phyloP scores from a whole-genome alignment of 2,329 filamentous ascomycete genomes.

The Trichoderma oligosporum region DNA sequence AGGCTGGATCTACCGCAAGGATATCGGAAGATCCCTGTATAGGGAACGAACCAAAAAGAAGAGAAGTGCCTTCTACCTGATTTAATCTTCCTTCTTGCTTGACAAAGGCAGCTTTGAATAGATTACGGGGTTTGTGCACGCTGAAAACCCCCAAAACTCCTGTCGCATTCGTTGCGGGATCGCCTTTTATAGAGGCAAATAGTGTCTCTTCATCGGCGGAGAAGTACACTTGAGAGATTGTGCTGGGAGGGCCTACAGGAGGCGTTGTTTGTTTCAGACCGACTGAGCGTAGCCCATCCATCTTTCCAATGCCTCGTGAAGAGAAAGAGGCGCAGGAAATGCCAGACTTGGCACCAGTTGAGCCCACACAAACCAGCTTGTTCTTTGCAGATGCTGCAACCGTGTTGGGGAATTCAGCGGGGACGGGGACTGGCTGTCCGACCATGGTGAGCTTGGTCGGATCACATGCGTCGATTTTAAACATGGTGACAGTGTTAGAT shows the following conservation, averaged over 20 bases:
- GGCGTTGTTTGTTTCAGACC: slow-evolving; percentile 55
- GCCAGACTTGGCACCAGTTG: slow-evolving; percentile 42
- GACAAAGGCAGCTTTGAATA: slow-evolving; percentile 20
- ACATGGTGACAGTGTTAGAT: slow-evolving; percentile 50
- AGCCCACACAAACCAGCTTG: slow-evolving; percentile 45
- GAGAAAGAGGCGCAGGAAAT: slow-evolving; percentile 44
- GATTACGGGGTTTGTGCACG: slow-evolving; percentile 29
- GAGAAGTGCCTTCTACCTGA: slow-evolving; percentile 52
- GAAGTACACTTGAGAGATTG: slow-evolving; percentile 59
- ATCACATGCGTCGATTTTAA: slow-evolving; percentile 40
- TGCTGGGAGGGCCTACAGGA: slow-evolving; percentile 54
- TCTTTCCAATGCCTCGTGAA: slow-evolving; percentile 35
- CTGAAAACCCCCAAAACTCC: slow-evolving; percentile 54
- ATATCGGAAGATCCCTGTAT: slow-evolving; percentile 44
- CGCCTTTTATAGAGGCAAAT: slow-evolving; percentile 58
- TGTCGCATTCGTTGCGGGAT: slow-evolving; percentile 50
- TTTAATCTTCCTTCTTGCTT: slow-evolving; percentile 31
- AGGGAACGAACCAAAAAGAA: slow-evolving; percentile 51
- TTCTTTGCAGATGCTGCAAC: slow-evolving; percentile 45
- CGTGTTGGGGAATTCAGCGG: slow-evolving; percentile 52
- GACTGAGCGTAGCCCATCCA: slow-evolving; percentile 47
- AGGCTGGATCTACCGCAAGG: slow-evolving; percentile 56
- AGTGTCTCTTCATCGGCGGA: slow-evolving; percentile 50
- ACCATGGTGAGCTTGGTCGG: slow-evolving; percentile 44
- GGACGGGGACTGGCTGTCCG: slow-evolving; percentile 41